Evolutionary conservation across 352 stramenopile genomes (phyloP), one percentile per base, ranked within the genome.

Genomic region (Globisporangium apiculatum): DNA sequence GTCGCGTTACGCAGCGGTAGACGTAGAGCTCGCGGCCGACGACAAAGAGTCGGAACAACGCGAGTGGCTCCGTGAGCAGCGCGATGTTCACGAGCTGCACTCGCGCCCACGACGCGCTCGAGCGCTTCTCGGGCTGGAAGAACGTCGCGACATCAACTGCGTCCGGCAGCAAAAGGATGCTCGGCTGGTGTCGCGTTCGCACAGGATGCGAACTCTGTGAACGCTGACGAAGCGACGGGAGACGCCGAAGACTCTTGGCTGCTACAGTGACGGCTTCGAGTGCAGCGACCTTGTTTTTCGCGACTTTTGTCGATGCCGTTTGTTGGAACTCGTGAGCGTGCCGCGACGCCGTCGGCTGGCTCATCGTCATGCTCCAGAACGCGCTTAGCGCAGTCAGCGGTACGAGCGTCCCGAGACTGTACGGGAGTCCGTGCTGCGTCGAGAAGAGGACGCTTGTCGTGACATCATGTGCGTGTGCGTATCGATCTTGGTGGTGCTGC

Each of bases 371-470:
- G 24, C 18, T 2, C 61, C 66, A 72, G 47, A 61, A 69, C 17
- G 63, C 50, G 14, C 58, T 50, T 5, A 72, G 52, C 48, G 50
- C 58, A 10, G 58, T 38, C 0, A 51, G 42, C 24, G 62, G 45
- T 9, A 45, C 64, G 5, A 72, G 48, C 9, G 46, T 50, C 1
- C 53, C 62, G 3, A 59, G 45, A 3, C 57, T 67, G 52, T 62
- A 60, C 11, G 62, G 66, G 5, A 72, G 38, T 41, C 60, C 62
- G 51, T 59, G 52, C 14, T 56, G 58, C 15, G 50, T 57, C 54
- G 38, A 31, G n/a, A 48, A 51, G 15, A 55, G 6, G 8, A 62
- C 41, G 35, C 14, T 53, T 17, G 48, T 31, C 9, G 48, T n/a
- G 31, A 42, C 24, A 31, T 3, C 24, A 53, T 5, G 7, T 31